Evolutionary conservation across 2,329 filamentous ascomycete species (phyloP).

Genomic region (Tolypocladium ophioglossoides): DNA sequence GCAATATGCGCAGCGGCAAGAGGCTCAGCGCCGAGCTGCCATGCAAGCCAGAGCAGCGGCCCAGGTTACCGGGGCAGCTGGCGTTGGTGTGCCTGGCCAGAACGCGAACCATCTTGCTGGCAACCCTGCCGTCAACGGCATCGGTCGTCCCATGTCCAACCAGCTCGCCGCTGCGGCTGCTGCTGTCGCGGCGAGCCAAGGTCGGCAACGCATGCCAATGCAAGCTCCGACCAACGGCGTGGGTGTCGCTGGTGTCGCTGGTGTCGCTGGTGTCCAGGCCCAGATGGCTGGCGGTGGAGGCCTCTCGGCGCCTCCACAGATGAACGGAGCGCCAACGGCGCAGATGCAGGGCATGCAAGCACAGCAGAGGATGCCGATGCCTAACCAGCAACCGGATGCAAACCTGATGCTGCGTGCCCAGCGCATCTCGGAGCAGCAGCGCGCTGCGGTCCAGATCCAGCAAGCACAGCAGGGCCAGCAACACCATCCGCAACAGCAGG

Average conservation of each 20-base stretch:
- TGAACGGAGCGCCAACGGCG: conserved; percentile 58
- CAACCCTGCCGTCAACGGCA: conserved; percentile 15
- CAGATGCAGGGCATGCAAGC: conserved; percentile 51
- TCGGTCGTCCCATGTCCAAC: conserved; percentile 29
- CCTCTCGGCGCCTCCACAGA: conserved; percentile 43
- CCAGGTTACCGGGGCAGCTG: conserved; percentile 33
- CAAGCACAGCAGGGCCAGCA: conserved; percentile 24
- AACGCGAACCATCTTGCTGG: conserved; percentile 16
- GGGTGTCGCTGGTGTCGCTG: conserved; percentile 29
- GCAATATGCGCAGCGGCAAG: conserved; percentile 47
- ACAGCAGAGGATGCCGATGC: conserved; percentile 49
- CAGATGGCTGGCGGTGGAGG: conserved; percentile 37
- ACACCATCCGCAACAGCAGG: conserved; percentile 13
- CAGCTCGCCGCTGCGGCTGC: conserved; percentile 32
- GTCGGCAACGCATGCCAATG: conserved; percentile 41
- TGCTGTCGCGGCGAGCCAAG: conserved; percentile 30
- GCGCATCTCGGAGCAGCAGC: conserved; percentile 56
- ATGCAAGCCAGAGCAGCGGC: conserved; percentile 34
- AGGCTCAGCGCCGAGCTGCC: conserved; percentile 41
- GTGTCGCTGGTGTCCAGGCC: conserved; percentile 30
- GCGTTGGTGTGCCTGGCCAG: conserved; percentile 18
- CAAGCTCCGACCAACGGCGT: conserved; percentile 42
- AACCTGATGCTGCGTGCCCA: conserved; percentile 53
- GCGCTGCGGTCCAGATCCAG: conserved; percentile 38
- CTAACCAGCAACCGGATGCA: conserved; percentile 34